These are phyloP conservation scores for Thelonectria olida DNA, from an alignment of 2,329 filamentous ascomycete genomes.

Conservation along the genomic window DNA sequence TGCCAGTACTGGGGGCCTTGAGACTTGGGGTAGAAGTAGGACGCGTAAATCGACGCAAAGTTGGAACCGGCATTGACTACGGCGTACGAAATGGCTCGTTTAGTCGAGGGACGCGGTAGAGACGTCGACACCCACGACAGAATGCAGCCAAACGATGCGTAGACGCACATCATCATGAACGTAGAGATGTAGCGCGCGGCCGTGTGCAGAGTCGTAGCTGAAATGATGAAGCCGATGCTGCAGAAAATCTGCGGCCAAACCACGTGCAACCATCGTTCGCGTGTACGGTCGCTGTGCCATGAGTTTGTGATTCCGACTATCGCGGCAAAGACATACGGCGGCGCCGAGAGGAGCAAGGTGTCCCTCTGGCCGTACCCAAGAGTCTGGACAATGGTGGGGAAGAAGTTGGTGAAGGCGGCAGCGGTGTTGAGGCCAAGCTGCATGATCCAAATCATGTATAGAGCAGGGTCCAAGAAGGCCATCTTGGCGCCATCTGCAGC, in stretches of 20 bases:
- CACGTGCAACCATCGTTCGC: conserved; percentile 58
- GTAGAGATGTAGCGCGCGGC: conserved; percentile 42
- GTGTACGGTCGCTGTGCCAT: conserved; percentile 51
- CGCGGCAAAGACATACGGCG: conserved; percentile 54
- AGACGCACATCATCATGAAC: conserved; percentile 49
- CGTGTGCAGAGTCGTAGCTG: conserved; percentile 38
- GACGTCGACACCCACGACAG: background rate
- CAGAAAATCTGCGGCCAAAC: conserved; percentile 52
- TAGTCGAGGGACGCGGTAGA: background rate
- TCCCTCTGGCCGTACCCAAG: conserved; percentile 33
- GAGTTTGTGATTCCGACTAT: conserved; percentile 18
- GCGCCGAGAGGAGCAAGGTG: conserved; percentile 42
- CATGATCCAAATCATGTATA: conserved; percentile 47
- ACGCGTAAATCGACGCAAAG: background rate
- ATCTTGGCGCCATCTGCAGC: conserved; percentile 54
- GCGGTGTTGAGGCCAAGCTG: conserved; percentile 46
- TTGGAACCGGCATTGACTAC: background rate
- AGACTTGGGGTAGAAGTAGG: background rate
- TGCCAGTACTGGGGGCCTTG: background rate
- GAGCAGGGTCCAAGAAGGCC: conserved; percentile 58
- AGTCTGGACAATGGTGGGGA: too few relatives aligned
- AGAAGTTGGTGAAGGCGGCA: too few relatives aligned
- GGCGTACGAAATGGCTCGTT: background rate
- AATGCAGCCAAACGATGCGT: background rate
- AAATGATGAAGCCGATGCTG: conserved; percentile 39